Evolutionary conservation across 345 rosid species (phyloP).

Genomic region (Eucalyptus pauciflora): DNA sequence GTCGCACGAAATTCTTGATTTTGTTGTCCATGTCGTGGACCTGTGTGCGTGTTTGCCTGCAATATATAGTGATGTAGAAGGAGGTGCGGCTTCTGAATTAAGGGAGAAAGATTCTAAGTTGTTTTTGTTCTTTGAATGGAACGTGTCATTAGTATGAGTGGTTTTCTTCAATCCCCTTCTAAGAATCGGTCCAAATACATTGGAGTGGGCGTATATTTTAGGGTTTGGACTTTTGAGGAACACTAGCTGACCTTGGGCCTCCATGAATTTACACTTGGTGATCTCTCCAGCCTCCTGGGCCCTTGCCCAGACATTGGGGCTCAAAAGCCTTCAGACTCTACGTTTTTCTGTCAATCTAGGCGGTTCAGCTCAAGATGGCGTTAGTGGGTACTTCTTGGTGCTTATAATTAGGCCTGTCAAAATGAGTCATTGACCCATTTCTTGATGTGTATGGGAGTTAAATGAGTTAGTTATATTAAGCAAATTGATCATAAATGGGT

Average conservation of each 20-base stretch:
- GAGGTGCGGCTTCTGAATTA: too few relatives aligned
- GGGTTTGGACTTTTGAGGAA: not conserved
- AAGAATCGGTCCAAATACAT: not conserved
- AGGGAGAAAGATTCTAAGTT: not conserved
- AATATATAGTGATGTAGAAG: too few relatives aligned
- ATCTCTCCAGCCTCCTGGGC: not conserved
- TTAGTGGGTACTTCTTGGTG: too few relatives aligned
- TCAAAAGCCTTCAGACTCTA: too few relatives aligned
- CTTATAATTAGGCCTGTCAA: too few relatives aligned
- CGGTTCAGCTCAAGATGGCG: too few relatives aligned
- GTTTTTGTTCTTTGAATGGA: not conserved
- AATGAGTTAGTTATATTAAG: too few relatives aligned
- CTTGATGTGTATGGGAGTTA: too few relatives aligned
- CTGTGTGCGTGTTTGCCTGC: not conserved
- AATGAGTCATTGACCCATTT: too few relatives aligned
- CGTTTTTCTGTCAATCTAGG: too few relatives aligned
- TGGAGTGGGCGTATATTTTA: not conserved
- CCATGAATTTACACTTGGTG: not conserved
- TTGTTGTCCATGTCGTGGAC: not conserved
- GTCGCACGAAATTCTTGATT: not conserved
- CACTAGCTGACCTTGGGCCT: not conserved
- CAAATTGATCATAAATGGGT: too few relatives aligned
- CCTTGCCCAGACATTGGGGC: too few relatives aligned
- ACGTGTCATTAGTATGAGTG: not conserved
- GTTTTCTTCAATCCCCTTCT: not conserved